phyloP scores from a whole-genome alignment of 805 yeast genomes.

The Saccharomycopsis oosterbeekiorum region DNA sequence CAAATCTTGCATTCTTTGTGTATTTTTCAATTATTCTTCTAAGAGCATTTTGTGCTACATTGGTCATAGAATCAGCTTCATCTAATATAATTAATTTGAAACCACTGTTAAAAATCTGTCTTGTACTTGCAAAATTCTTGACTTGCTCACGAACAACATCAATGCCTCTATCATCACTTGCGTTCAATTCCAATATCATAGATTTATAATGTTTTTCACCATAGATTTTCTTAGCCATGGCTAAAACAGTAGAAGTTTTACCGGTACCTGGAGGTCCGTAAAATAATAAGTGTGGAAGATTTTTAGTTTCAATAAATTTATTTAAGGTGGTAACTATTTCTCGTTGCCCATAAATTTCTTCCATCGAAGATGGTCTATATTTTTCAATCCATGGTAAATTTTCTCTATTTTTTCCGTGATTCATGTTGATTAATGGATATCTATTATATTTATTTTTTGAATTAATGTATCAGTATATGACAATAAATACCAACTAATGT shows the following conservation, averaged over 20 bases:
- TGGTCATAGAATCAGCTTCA: constrained; percentile 94
- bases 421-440: neutral
- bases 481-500: too few relatives aligned
- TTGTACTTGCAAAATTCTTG: constrained; percentile 91
- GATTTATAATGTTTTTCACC: constrained; percentile 68
- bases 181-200: constrained; percentile 92
- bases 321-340: constrained; percentile 65
- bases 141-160: constrained; percentile 97
- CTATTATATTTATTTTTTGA: too few relatives aligned
- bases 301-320: constrained; percentile 72
- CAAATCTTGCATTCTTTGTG: constrained; percentile 89
- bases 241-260: constrained; percentile 80
- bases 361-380: constrained; percentile 76
- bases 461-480: neutral
- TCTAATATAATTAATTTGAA: constrained; percentile 88
- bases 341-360: constrained; percentile 86
- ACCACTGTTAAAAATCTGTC: constrained; percentile 81
- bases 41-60: constrained; percentile 75
- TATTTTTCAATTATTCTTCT: constrained; percentile 80
- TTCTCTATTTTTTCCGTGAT: constrained; percentile 24
- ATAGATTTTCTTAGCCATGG: constrained; percentile 77
- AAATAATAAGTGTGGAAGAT: constrained; percentile 83
- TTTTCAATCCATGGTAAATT: constrained; percentile 90
- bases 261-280: constrained; percentile 97
- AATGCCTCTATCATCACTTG: constrained; percentile 95